phyloP scores from a whole-genome alignment of 495 filamentous ascomycete species.

The Penicillium daleae region DNA sequence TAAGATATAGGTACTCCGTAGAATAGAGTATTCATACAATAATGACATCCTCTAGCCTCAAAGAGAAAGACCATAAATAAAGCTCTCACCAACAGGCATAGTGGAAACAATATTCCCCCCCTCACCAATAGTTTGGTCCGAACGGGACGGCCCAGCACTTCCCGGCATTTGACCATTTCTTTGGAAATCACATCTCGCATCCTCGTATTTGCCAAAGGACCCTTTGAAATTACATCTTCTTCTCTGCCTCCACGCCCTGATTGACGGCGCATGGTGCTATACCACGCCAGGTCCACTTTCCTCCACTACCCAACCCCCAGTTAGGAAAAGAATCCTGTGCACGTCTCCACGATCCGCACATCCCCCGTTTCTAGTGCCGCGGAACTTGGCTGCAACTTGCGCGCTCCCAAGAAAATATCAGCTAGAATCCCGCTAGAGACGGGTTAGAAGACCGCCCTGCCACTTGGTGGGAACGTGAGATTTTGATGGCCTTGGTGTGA shows the following conservation, averaged over 20 bases:
- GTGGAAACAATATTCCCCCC: neutral
- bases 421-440: constrained; percentile 36
- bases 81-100: neutral
- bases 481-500: constrained; percentile 1
- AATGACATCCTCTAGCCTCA: neutral
- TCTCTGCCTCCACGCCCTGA: constrained; percentile 17
- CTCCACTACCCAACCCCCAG: neutral
- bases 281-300: constrained; percentile 26
- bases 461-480: constrained; percentile 26
- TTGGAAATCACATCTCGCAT: neutral
- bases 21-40: neutral
- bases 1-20: neutral
- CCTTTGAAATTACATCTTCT: constrained; percentile 1
- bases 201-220: neutral
- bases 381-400: constrained; percentile 10
- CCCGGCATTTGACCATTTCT: constrained; percentile 4
- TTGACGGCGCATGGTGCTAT: constrained; percentile 28
- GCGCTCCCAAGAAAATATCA: constrained; percentile 7
- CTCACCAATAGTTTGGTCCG: constrained; percentile 17
- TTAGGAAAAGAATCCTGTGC: constrained; percentile 24
- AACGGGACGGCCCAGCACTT: constrained; percentile 25
- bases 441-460: constrained; percentile 12
- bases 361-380: constrained; percentile 29
- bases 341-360: constrained; percentile 35
- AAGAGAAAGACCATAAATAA: neutral